Base-by-base conservation (phyloP, 148 eudicot genomes). In the Oxyria digyna region DNA sequence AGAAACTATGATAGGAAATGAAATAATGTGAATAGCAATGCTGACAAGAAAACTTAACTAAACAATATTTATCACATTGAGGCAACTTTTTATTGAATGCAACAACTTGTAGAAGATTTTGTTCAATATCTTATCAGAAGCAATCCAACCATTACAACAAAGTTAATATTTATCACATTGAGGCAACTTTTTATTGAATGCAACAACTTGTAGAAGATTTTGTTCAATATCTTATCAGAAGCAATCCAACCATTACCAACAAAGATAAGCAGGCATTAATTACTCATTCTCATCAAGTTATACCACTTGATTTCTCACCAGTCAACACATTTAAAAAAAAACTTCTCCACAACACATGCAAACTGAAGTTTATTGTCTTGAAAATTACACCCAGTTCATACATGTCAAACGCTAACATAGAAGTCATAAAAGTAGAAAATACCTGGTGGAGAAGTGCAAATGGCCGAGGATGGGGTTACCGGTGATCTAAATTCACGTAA, bases 371-470 rank as follows among this genome's bases (percentile, higher is more conserved):
- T 23, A 21, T 54, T 24, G 62, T 54, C 62, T 24, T 17, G 20
- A 18, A 46, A 1, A 23, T 54, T 23, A 54, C 31, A 23, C 31
- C 27, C 17, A 54, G 15, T 21, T 49, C 12, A 46, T 54, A 13
- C 29, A 52, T 52, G 59, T 23, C 59, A 23, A 52, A 52, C 23
- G 31, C 31, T 52, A 8, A 7, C 59, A 23, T 52, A 52, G 9
- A 52, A 10, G 15, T 52, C 12, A 6, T 7, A 21, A 21, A 4
- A 52, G 27, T 52, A 52, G 59, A 52, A 52, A 21, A 23, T 87
- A 92, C 99, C 99, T 78, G 96, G 93, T 66, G 97, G 84, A 20
- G 87, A 90, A 76, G 97, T 88, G 78, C 87, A 88, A 62, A 81
- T 84, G 67, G 81, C 82, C 0, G 97, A 85, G 42, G 92, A 90